Evolutionary conservation across 768 basidiomycete genomes (phyloP).

Genomic region (Macrolepiota fuliginosa): DNA sequence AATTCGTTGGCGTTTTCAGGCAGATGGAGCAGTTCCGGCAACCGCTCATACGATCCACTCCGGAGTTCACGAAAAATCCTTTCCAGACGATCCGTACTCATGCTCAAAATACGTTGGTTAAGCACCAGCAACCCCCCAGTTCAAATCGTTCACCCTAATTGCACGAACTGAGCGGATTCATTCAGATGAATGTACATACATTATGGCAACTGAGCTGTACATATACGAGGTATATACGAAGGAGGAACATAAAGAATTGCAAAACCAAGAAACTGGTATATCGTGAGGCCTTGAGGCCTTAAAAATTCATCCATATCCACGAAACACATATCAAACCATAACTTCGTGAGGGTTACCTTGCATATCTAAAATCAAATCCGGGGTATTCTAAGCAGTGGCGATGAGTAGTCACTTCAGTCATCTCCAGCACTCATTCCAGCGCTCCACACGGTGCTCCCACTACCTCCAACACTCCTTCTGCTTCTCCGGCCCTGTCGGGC

Average conservation of each 20-base stretch:
- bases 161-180: not conserved
- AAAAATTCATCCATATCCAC: not conserved
- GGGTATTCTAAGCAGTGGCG: not conserved
- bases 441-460: slow-evolving; percentile 82
- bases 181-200: slow-evolving; percentile 3
- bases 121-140: slow-evolving; percentile 31
- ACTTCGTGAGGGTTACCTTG: not conserved
- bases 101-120: slow-evolving; percentile 73
- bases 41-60: slow-evolving; percentile 65
- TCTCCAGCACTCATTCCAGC: slow-evolving; percentile 76
- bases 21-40: slow-evolving; percentile 66
- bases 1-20: slow-evolving; percentile 31
- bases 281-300: too few species aligned
- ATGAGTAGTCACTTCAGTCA: slow-evolving; percentile 17
- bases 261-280: not conserved
- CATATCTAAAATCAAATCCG: not conserved
- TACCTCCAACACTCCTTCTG: slow-evolving; percentile 58
- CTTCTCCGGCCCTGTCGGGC: slow-evolving; percentile 57
- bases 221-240: slow-evolving; percentile 9
- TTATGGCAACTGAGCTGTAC: not conserved
- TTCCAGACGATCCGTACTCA: slow-evolving; percentile 80
- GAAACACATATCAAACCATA: not conserved
- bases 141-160: not conserved
- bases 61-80: slow-evolving; percentile 64
- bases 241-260: not conserved